A percentile compares a stretch with the other conserved stretches of the same genome.
phyloP scores from a whole-genome alignment of 1,284 basidiomycete genomes.

The Trichosporon asahii region DNA sequence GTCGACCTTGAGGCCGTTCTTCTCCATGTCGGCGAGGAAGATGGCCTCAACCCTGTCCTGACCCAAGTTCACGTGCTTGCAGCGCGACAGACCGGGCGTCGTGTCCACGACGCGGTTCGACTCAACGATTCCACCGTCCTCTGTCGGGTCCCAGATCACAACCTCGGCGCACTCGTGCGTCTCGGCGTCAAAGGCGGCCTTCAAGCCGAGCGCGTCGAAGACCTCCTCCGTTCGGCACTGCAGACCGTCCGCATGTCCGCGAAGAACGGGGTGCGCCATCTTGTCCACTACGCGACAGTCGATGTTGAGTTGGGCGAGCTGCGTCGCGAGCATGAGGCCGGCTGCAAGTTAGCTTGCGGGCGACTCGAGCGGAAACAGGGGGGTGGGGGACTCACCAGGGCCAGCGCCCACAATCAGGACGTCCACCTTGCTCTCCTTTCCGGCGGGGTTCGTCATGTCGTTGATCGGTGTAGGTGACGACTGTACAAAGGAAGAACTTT shows the following conservation, averaged over 20 bases:
- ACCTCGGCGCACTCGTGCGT: constrained; percentile 35
- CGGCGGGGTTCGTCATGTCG: neutral
- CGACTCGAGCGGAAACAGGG: neutral
- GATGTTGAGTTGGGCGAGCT: constrained; percentile 26
- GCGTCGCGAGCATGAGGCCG: constrained; percentile 24
- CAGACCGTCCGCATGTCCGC: constrained; percentile 33
- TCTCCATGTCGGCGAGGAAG: constrained; percentile 36
- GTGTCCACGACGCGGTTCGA: constrained; percentile 37
- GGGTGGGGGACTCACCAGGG: constrained; percentile 15
- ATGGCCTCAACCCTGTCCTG: constrained; percentile 41
- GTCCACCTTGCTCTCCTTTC: constrained; percentile 17
- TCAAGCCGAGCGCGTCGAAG: constrained; percentile 34
- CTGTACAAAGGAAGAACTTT: too few species aligned
- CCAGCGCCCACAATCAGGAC: constrained; percentile 25
- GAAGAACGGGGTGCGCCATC: constrained; percentile 28
- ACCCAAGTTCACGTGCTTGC: constrained; percentile 36
- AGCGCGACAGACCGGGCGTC: constrained; percentile 30
- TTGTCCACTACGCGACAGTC: constrained; percentile 36
- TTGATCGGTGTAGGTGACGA: neutral
- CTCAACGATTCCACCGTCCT: constrained; percentile 27
- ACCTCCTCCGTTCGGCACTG: constrained; percentile 42
- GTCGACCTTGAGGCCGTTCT: constrained; percentile 33
- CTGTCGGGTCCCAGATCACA: constrained; percentile 33
- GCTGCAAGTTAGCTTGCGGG: neutral
- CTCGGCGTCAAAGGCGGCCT: constrained; percentile 31